Evolutionary conservation across 352 stramenopile genomes (phyloP).

Genomic region (Phytophthora pistaciae): DNA sequence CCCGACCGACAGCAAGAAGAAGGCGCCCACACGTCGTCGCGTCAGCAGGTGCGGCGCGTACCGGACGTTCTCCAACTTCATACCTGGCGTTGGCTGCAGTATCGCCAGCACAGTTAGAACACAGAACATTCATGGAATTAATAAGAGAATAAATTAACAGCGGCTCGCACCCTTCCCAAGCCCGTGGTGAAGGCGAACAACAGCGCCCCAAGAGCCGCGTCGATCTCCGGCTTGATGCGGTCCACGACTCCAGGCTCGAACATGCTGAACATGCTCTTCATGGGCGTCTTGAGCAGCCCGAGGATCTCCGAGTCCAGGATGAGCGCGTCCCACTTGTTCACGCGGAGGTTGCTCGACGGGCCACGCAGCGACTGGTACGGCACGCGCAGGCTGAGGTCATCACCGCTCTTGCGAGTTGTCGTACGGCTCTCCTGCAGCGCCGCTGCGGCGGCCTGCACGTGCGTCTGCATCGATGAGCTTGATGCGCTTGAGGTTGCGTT

Average conservation of each 20-base stretch:
- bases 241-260: slow-evolving; percentile 76
- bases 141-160: neutral
- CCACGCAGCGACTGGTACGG: slow-evolving; percentile 56
- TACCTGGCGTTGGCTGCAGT: slow-evolving; percentile 80
- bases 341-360: slow-evolving; percentile 57
- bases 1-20: slow-evolving; percentile 79
- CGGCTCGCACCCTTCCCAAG: slow-evolving; percentile 54
- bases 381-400: slow-evolving; percentile 24
- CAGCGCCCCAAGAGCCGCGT: slow-evolving; percentile 57
- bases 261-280: slow-evolving; percentile 86
- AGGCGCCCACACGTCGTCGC: slow-evolving; percentile 49
- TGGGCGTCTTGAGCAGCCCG: slow-evolving; percentile 71
- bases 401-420: neutral
- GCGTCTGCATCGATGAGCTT: slow-evolving; percentile 27
- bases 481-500: slow-evolving; percentile 24
- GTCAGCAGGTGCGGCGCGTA: slow-evolving; percentile 63
- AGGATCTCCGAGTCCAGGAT: slow-evolving; percentile 88
- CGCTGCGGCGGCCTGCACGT: slow-evolving; percentile 43
- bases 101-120: slow-evolving; percentile 6
- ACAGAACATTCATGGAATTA: slow-evolving; percentile 4
- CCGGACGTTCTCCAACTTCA: slow-evolving; percentile 86
- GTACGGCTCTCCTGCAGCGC: slow-evolving; percentile 47
- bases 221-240: slow-evolving; percentile 78
- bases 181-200: slow-evolving; percentile 77
- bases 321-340: slow-evolving; percentile 88